phyloP scores from a whole-genome alignment of 1,139 yeast genomes.

The Candida glucosophila region DNA sequence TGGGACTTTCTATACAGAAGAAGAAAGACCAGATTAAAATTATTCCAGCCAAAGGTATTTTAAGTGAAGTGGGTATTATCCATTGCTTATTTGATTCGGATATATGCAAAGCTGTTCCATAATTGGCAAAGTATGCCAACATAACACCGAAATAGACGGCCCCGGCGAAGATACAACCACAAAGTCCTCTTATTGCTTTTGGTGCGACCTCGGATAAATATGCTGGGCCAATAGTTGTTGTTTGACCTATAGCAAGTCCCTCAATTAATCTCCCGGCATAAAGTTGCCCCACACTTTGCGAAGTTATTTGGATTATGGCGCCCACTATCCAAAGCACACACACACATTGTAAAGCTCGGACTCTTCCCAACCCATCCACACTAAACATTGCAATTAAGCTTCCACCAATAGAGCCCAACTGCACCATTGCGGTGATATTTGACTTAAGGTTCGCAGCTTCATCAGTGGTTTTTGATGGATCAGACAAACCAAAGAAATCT shows the following conservation, averaged over 20 bases:
- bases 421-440: constrained; percentile 56
- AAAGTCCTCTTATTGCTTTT: constrained; percentile 41
- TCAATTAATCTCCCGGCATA: constrained; percentile 48
- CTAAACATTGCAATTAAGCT: constrained; percentile 40
- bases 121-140: constrained; percentile 43
- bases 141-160: constrained; percentile 48
- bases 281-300: constrained; percentile 36
- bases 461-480: constrained; percentile 23
- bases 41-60: constrained; percentile 34
- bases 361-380: constrained; percentile 49
- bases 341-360: constrained; percentile 40
- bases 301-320: constrained; percentile 40
- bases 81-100: constrained; percentile 24
- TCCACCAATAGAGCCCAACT: constrained; percentile 53
- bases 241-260: constrained; percentile 50
- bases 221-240: constrained; percentile 49
- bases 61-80: constrained; percentile 28
- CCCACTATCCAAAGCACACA: constrained; percentile 39
- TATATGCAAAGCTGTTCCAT: constrained; percentile 30
- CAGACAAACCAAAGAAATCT: constrained; percentile 37
- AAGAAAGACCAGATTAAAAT: constrained; percentile 28
- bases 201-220: constrained; percentile 50
- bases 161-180: constrained; percentile 44
- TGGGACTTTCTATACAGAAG: constrained; percentile 35
- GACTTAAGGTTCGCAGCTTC: constrained; percentile 42